Evolutionary conservation across 257 asterid species (phyloP), one percentile per base, ranked within the genome.

Genomic region (Henckelia pumila): DNA sequence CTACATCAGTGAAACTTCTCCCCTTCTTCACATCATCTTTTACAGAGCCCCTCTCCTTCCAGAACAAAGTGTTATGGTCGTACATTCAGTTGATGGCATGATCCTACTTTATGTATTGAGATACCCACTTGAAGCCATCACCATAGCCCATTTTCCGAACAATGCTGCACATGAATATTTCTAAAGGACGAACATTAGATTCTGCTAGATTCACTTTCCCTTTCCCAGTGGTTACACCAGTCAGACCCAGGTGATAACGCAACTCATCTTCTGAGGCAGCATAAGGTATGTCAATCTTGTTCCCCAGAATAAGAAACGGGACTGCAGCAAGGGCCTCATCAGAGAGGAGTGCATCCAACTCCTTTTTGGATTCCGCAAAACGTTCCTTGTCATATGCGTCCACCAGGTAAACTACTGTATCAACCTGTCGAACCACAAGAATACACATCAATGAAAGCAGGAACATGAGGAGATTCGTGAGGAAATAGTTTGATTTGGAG

Each of bases 141-240:
- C 86, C 86, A 21, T 81, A 82, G 8, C 87, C 87, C 87, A 79
- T 82, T 66, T 79, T 82, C 13, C 87, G 79, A 30, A 82, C 87
- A 47, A 82, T 82, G 80, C 87, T 82, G 79, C 87, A 77, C 87
- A 82, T 76, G 73, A 79, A 82, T 23, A 79, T 82, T 77, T 79
- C 81, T 7, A 75, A 13, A 21, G 87, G 85, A 26, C 85, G 83
- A 35, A 80, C 78, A 13, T 77, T 82, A 10, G 85, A 26, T 26
- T 26, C 29, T 26, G 29, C 29, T 26, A 26, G 29, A 79, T 28
- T 77, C 35, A 77, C 85, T 58, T 80, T 82, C 59, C 84, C 85
- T 73, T 82, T 82, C 63, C 83, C 86, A 0, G 86, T 81, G 55
- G 86, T 78, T 10, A 76, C 72, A 19, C 82, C 84, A 10, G 77